Conservation (phyloP, 371 early-diverging fungal species). For the Apophysomyces variabilis region DNA sequence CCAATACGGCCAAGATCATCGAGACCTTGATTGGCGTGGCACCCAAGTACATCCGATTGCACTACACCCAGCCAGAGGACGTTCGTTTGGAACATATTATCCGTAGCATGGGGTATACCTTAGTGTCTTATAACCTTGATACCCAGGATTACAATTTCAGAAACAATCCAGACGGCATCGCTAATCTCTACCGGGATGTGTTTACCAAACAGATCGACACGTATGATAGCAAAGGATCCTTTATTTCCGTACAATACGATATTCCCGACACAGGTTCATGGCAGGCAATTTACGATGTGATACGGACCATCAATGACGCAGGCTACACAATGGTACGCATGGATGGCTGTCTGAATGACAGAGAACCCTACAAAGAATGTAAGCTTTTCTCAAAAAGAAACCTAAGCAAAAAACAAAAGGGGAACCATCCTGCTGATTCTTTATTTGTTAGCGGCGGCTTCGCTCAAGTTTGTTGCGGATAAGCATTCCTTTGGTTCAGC, state of each 20-base stretch:
- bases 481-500: conserved; percentile 51
- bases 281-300: conserved; percentile 40
- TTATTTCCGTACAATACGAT: conserved; percentile 53
- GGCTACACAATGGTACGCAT: conserved; percentile 61
- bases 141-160: conserved; percentile 49
- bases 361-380: conserved; percentile 56
- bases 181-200: conserved; percentile 37
- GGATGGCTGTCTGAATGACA: conserved; percentile 59
- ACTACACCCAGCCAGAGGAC: conserved; percentile 46
- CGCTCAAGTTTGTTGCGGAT: conserved; percentile 46
- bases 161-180: conserved; percentile 23
- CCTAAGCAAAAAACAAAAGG: too few relatives aligned
- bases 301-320: conserved; percentile 51
- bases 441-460: conserved; percentile 16
- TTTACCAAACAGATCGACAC: conserved; percentile 51
- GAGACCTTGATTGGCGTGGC: conserved; percentile 44
- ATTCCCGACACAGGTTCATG: conserved; percentile 51
- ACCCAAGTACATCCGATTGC: conserved; percentile 53
- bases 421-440: too few relatives aligned
- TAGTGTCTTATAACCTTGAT: conserved; percentile 56
- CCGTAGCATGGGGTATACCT: conserved; percentile 43
- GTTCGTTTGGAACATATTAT: conserved; percentile 40
- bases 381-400: background rate
- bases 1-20: conserved; percentile 44
- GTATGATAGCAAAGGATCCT: conserved; percentile 56